Evolutionary conservation across 257 asterid species (phyloP).

Genomic region (Penstemon barbatus): DNA sequence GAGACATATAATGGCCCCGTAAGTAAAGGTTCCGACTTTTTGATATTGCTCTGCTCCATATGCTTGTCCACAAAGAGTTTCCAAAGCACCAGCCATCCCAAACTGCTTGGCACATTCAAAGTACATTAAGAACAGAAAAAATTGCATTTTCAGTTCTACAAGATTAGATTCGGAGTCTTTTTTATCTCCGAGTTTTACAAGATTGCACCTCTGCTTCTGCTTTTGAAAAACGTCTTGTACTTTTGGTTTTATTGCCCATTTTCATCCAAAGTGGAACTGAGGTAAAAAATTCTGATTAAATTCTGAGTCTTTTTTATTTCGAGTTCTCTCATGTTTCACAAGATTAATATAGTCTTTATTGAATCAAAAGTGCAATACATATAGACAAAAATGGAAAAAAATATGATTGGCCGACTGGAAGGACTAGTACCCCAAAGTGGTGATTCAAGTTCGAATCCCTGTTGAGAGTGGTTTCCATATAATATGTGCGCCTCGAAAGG

Average conservation of each 20-base stretch:
- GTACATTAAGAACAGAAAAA: background rate
- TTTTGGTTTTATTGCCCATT: background rate
- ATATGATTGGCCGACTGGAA: background rate
- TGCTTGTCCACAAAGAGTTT: constrained; percentile 51
- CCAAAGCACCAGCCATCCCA: constrained; percentile 53
- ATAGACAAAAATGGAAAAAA: background rate
- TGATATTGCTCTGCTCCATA: constrained; percentile 37
- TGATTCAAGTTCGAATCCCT: too few species aligned
- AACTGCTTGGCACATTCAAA: constrained; percentile 25
- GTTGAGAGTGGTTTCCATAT: too few species aligned
- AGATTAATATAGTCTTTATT: background rate
- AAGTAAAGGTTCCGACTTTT: constrained; percentile 41
- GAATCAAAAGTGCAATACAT: background rate
- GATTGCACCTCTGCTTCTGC: background rate
- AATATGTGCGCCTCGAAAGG: too few species aligned
- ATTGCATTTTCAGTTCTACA: too few species aligned
- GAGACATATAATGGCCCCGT: constrained; percentile 38
- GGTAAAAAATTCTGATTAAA: too few species aligned
- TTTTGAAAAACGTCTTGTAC: background rate
- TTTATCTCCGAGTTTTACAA: background rate
- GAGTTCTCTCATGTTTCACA: background rate
- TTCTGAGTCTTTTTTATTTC: too few species aligned
- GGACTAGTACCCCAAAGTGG: too few species aligned
- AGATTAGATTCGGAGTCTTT: too few species aligned
- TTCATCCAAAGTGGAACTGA: too few species aligned